These are phyloP conservation scores for Ophiostoma ips DNA, from an alignment of 2,329 filamentous ascomycete species.

Conservation along the genomic window DNA sequence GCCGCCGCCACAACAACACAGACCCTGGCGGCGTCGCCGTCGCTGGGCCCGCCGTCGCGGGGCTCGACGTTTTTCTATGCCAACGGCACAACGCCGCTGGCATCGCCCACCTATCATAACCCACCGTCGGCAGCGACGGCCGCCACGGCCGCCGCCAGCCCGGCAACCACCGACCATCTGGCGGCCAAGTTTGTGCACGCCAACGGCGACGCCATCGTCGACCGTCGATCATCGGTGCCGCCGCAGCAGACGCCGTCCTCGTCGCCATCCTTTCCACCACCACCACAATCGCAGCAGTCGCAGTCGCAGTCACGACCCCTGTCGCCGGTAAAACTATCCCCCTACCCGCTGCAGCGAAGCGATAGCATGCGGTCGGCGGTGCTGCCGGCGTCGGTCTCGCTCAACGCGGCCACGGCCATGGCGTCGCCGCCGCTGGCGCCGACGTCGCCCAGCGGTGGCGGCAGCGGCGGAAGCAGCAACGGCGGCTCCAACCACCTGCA, in stretches of 20 bases:
- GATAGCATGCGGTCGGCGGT: not conserved
- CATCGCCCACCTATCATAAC: constrained; percentile 12
- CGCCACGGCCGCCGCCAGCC: not conserved
- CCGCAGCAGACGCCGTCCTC: not conserved
- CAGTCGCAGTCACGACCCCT: constrained; percentile 30
- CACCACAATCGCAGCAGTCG: not conserved
- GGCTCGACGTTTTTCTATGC: constrained; percentile 32
- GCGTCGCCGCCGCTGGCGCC: not conserved
- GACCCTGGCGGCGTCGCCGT: not conserved
- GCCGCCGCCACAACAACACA: constrained; percentile 2
- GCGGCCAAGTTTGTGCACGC: constrained; percentile 62
- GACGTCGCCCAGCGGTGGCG: constrained; percentile 1
- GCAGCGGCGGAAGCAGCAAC: too few relatives aligned
- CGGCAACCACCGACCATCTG: constrained; percentile 14
- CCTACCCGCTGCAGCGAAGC: constrained; percentile 4
- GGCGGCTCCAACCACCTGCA: not conserved
- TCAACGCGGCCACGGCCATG: not conserved
- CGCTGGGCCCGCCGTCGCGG: constrained; percentile 22
- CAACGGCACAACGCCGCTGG: constrained; percentile 25
- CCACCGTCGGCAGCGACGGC: not conserved
- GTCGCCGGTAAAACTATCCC: constrained; percentile 35
- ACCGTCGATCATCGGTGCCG: constrained; percentile 19
- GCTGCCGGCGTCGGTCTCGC: not conserved
- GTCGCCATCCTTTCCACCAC: not conserved
- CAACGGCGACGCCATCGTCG: constrained; percentile 37